Base-by-base conservation (phyloP, 2,329 filamentous ascomycete genomes). In the Stylonectria norvegica region DNA sequence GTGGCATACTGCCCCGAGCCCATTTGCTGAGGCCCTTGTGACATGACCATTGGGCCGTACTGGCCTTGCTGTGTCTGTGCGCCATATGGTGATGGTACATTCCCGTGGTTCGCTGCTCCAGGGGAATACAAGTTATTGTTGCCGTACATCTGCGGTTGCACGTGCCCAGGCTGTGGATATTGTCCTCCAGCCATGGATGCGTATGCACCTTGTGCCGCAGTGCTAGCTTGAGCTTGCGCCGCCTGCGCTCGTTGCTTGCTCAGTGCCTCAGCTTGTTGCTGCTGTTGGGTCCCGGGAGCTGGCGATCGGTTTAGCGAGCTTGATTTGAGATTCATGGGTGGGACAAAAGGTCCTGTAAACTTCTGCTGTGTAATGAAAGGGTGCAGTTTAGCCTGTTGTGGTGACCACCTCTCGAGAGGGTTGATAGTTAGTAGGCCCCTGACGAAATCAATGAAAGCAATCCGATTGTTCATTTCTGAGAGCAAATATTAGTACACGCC, bases 321-420 rank as follows among this genome's bases (percentile, higher is more conserved):
- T 15, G 89, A 82, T 64, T 96, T 96, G 44, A 97, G 71, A 59
- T 95, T 95, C 89, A 96, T 95, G 3, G 91, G 91, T 7, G 93
- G 93, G 34, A 97, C 87, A 60, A 98, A 98, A 4, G 90, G 89
- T 1, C 89, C 90, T 0, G 90, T 96, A 61, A 85, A 98, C 70
- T 97, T 98, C 60, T 94, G 86, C 62, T 98, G 93, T 1, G 93
- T 98, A 60, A 98, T 98, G 66, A 98, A 98, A 1, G 93, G 93
- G 61, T 98, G 93, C 44, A 96, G 72, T 62, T 96, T 96, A 22
- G 93, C 93, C 68, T 98, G 93, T 59, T 96, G 91, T 5, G 93
- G 93, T 4, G 93, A 95, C 93, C 93, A 98, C 63, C 93, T 75
- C 66, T 98, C 93, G 22, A 98, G 76, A 3, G 93, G 93, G 61